Evolutionary conservation across 1,284 basidiomycete genomes (phyloP).

Genomic region (Puccinia hordei): DNA sequence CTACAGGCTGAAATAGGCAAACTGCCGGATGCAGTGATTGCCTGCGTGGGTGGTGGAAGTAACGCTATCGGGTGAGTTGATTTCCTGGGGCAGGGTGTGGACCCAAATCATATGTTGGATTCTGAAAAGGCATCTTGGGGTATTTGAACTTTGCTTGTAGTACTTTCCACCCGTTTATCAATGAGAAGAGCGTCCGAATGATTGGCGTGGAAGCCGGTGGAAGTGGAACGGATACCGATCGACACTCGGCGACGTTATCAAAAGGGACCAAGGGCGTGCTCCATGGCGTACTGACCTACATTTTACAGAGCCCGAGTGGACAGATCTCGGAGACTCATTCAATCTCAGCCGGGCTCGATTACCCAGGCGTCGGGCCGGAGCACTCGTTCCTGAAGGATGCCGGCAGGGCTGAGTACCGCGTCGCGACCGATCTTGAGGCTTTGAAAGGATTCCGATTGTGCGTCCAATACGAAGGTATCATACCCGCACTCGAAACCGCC

Average conservation of each 20-base stretch:
- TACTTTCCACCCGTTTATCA: slow-evolving; percentile 91
- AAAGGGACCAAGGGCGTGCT: slow-evolving; percentile 90
- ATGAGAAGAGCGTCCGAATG: slow-evolving; percentile 76
- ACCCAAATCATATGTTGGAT: too few relatives aligned
- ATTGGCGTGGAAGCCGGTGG: slow-evolving; percentile 93
- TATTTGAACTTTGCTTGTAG: slow-evolving; percentile 4
- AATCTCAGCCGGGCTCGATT: slow-evolving; percentile 90
- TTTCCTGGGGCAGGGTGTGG: not conserved
- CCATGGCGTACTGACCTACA: slow-evolving; percentile 92
- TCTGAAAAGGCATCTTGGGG: not conserved
- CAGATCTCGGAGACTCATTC: slow-evolving; percentile 99
- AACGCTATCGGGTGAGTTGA: slow-evolving; percentile 78
- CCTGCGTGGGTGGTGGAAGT: slow-evolving; percentile 95
- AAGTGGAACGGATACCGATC: slow-evolving; percentile 71
- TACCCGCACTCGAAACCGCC: slow-evolving; percentile 92
- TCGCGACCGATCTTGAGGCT: slow-evolving; percentile 90
- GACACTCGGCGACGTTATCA: slow-evolving; percentile 87
- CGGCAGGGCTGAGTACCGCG: slow-evolving; percentile 87
- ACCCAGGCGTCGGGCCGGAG: slow-evolving; percentile 87
- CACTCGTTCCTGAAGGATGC: slow-evolving; percentile 95
- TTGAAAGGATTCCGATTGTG: slow-evolving; percentile 86
- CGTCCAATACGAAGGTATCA: slow-evolving; percentile 94
- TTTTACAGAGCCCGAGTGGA: slow-evolving; percentile 77
- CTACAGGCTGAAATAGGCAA: slow-evolving; percentile 73
- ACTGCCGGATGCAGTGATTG: slow-evolving; percentile 90